Conservation (phyloP, 345 rosid genomes). For the Brassica napus region DNA sequence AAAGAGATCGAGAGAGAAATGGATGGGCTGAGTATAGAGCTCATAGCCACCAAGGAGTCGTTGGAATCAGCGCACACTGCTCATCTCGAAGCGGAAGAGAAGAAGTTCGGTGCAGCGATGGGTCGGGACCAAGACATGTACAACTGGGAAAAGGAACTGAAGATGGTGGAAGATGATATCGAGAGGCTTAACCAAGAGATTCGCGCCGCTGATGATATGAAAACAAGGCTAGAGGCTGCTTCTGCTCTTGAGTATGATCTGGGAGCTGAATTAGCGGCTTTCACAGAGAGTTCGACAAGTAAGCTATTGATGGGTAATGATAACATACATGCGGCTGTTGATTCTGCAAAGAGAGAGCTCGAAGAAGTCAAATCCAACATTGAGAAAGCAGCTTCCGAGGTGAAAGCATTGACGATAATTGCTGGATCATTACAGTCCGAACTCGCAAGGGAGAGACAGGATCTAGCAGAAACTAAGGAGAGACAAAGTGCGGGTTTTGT, state of each 20-base stretch:
- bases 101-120: conserved; percentile 76
- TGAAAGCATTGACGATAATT: conserved; percentile 67
- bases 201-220: neutral
- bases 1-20: conserved; percentile 79
- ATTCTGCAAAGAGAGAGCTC: conserved; percentile 69
- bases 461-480: conserved; percentile 45
- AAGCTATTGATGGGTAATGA: conserved; percentile 23
- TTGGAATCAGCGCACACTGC: conserved; percentile 85
- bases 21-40: conserved; percentile 84
- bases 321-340: conserved; percentile 52
- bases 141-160: conserved; percentile 83
- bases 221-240: conserved; percentile 61
- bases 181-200: conserved; percentile 27
- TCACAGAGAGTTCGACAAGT: conserved; percentile 45
- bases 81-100: conserved; percentile 92
- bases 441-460: conserved; percentile 32
- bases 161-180: conserved; percentile 84
- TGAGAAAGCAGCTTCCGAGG: conserved; percentile 77
- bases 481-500: conserved; percentile 55
- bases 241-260: conserved; percentile 66
- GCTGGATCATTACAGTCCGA: conserved; percentile 63
- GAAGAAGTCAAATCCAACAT: conserved; percentile 76
- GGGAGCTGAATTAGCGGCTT: conserved; percentile 71
- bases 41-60: conserved; percentile 78
- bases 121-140: conserved; percentile 78